Conservation (phyloP, 176 grass and related monocot genomes). For the Phragmites australis region DNA sequence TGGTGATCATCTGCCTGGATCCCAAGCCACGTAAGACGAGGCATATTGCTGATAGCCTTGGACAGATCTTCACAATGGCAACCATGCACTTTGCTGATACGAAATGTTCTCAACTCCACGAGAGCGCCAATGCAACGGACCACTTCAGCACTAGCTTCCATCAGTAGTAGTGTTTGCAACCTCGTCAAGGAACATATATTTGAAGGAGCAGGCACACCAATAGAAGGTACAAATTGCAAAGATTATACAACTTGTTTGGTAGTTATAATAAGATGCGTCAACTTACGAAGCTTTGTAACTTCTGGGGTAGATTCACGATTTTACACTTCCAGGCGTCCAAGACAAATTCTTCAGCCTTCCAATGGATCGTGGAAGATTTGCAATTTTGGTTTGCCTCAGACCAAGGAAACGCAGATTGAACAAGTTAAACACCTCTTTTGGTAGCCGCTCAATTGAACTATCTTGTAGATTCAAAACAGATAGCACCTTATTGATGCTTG, state of each 20-base stretch:
- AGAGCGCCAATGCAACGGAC: slow-evolving; percentile 24
- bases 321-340: slow-evolving; percentile 30
- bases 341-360: slow-evolving; percentile 40
- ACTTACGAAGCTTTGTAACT: slow-evolving; percentile 39
- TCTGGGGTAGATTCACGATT: slow-evolving; percentile 35
- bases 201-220: slow-evolving; percentile 29
- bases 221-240: slow-evolving; percentile 37
- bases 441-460: slow-evolving; percentile 34
- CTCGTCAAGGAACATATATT: slow-evolving; percentile 26
- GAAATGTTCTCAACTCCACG: slow-evolving; percentile 31
- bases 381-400: slow-evolving; percentile 39
- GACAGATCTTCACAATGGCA: slow-evolving; percentile 23
- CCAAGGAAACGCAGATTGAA: slow-evolving; percentile 48
- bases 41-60: slow-evolving; percentile 34
- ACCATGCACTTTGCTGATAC: slow-evolving; percentile 37
- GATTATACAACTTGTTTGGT: slow-evolving; percentile 11
- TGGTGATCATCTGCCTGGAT: slow-evolving; percentile 27
- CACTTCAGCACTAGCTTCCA: slow-evolving; percentile 37
- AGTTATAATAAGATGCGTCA: slow-evolving; percentile 41
- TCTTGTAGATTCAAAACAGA: slow-evolving; percentile 42
- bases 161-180: slow-evolving; percentile 39
- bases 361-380: slow-evolving; percentile 25
- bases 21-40: slow-evolving; percentile 31
- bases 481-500: slow-evolving; percentile 31
- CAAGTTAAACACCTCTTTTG: slow-evolving; percentile 39